These are phyloP conservation scores for Calocybe gambosa DNA, from an alignment of 1,284 basidiomycete species.

Conservation along the genomic window DNA sequence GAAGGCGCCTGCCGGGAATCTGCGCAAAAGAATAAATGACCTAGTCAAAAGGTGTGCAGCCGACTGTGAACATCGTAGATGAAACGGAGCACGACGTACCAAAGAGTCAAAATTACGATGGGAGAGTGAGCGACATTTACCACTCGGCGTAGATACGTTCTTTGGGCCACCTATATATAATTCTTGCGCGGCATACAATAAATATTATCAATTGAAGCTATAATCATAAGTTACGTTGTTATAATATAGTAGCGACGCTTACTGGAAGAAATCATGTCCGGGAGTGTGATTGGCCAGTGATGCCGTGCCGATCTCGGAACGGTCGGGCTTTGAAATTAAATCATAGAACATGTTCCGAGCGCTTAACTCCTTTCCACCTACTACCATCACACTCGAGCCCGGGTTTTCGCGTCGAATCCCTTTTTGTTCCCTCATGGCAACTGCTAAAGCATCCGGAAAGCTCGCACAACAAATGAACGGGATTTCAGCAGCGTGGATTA, in stretches of 20 bases:
- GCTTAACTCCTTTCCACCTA: slow-evolving; percentile 1
- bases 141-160: too few relatives aligned
- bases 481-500: slow-evolving; percentile 54
- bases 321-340: slow-evolving; percentile 9
- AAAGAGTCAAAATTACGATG: not conserved
- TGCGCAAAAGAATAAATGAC: not conserved
- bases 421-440: slow-evolving; percentile 11
- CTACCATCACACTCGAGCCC: slow-evolving; percentile 1
- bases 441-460: slow-evolving; percentile 31
- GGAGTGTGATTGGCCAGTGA: too few relatives aligned
- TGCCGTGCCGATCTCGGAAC: slow-evolving; percentile 4
- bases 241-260: too few relatives aligned
- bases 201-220: too few relatives aligned
- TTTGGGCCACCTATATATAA: too few relatives aligned
- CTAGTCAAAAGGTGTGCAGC: not conserved
- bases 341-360: not conserved
- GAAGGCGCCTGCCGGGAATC: not conserved
- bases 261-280: too few relatives aligned
- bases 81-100: not conserved
- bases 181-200: too few relatives aligned
- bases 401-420: not conserved
- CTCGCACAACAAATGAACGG: slow-evolving; percentile 43
- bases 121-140: not conserved
- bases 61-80: not conserved
- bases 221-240: too few relatives aligned